phyloP scores from a whole-genome alignment of 345 rosid genomes.

The Euphorbia pulcherrima region DNA sequence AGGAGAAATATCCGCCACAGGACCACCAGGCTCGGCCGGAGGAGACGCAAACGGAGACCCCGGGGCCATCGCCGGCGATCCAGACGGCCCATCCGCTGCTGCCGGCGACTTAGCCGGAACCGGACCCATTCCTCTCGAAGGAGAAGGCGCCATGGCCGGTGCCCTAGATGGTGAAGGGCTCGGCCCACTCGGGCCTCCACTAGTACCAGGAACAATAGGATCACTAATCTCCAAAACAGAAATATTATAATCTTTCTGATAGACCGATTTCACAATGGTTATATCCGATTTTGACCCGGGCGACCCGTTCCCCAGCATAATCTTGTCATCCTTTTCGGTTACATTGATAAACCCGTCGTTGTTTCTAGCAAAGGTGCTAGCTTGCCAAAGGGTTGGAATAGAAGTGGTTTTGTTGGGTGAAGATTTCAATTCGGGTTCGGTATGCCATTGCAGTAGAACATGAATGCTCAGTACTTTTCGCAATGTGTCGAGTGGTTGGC shows the following conservation, averaged over 20 bases:
- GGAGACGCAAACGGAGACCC: constrained; percentile 14
- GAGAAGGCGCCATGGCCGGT: constrained; percentile 13
- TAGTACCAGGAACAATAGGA: constrained; percentile 19
- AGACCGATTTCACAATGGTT: constrained; percentile 24
- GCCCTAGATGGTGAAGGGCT: not conserved
- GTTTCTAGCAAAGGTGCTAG: constrained; percentile 28
- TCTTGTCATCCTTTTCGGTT: constrained; percentile 4
- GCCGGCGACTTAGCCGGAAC: not conserved
- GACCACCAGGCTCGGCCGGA: constrained; percentile 17
- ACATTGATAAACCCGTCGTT: constrained; percentile 37
- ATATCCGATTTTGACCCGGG: constrained; percentile 16
- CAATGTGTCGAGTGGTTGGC: constrained; percentile 4
- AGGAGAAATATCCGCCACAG: constrained; percentile 14
- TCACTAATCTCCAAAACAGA: constrained; percentile 37
- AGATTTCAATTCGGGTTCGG: constrained; percentile 15
- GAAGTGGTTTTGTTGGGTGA: constrained; percentile 12
- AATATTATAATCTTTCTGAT: constrained; percentile 24
- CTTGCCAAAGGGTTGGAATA: constrained; percentile 34
- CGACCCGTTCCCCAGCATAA: constrained; percentile 28
- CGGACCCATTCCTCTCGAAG: constrained; percentile 10
- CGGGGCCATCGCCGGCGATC: not conserved
- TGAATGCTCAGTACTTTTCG: constrained; percentile 26
- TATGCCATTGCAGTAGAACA: constrained; percentile 38
- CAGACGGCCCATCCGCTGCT: not conserved
- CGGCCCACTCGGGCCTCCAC: not conserved